phyloP scores from a whole-genome alignment of 2,329 filamentous ascomycete species.

The Penicillium sclerotiorum region DNA sequence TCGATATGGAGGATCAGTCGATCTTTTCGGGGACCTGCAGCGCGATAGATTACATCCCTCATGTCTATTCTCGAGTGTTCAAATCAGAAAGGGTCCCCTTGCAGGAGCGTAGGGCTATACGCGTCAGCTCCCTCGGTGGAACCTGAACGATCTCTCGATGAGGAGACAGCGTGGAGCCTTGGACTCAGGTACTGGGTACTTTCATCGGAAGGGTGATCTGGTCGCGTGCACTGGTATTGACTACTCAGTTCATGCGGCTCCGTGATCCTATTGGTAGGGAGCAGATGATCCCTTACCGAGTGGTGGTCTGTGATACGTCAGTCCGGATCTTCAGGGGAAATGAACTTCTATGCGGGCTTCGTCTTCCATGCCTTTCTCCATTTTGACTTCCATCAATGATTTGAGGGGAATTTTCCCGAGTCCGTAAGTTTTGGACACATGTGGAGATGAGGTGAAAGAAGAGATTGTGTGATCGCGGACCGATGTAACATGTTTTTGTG shows the following conservation, averaged over 20 bases:
- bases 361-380: neutral
- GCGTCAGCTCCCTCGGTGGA: constrained; percentile 1
- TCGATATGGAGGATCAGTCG: neutral
- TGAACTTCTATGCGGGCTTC: neutral
- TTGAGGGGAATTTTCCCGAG: neutral
- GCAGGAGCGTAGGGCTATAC: constrained; percentile 13
- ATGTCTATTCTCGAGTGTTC: constrained; percentile 11
- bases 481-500: constrained; percentile 10
- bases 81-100: constrained; percentile 24
- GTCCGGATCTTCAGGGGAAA: neutral
- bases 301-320: constrained; percentile 2
- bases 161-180: neutral
- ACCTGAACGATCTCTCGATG: neutral
- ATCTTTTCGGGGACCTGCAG: constrained; percentile 20
- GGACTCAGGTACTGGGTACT: neutral
- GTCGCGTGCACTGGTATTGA: neutral
- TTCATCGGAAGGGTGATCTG: neutral
- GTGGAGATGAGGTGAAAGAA: neutral
- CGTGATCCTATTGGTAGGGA: neutral
- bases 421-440: no score
- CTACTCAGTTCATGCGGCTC: neutral
- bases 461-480: neutral
- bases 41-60: constrained; percentile 1
- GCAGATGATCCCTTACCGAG: constrained; percentile 1
- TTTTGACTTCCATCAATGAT: no score